A percentile compares a stretch with the other conserved stretches of the same genome.
Evolutionary conservation across 306 rosid genomes (phyloP).

Genomic region (Dryas alaskensis): DNA sequence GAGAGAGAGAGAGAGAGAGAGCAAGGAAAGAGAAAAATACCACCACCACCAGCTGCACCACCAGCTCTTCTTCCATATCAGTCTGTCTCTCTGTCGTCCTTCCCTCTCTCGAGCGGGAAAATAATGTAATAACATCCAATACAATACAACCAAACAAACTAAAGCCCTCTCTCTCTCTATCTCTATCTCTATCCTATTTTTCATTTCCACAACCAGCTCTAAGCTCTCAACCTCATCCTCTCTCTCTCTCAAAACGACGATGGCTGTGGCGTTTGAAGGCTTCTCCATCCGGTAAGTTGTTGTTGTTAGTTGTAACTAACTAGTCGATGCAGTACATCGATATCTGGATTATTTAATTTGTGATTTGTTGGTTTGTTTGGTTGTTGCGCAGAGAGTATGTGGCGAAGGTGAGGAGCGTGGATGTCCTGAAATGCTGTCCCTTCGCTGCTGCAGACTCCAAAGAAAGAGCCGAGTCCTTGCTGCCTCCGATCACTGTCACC

Average conservation of each 20-base stretch:
- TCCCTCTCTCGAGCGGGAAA: conserved; percentile 31
- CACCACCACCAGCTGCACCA: neutral
- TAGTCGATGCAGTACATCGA: no score
- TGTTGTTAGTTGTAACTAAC: neutral
- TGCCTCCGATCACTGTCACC: conserved; percentile 66
- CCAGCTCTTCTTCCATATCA: conserved; percentile 9
- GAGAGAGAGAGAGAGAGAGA: neutral
- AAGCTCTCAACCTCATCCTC: no score
- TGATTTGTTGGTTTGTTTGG: neutral
- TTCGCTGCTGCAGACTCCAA: conserved; percentile 30
- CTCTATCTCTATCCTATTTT: neutral
- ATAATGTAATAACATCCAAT: neutral
- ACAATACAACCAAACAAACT: conserved; percentile 7
- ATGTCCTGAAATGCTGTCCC: conserved; percentile 75
- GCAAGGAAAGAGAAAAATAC: neutral
- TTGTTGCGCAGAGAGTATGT: conserved; percentile 62
- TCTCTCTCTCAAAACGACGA: conserved; percentile 21
- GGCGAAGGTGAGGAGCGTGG: conserved; percentile 64
- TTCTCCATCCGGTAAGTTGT: conserved; percentile 77
- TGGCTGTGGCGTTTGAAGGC: conserved; percentile 61
- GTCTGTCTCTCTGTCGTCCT: conserved; percentile 8
- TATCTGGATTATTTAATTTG: no score
- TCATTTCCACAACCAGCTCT: no score
- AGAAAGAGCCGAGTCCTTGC: conserved; percentile 38
- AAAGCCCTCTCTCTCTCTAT: neutral